Conservation (phyloP, 345 rosid species). For the Aegle marmelos region DNA sequence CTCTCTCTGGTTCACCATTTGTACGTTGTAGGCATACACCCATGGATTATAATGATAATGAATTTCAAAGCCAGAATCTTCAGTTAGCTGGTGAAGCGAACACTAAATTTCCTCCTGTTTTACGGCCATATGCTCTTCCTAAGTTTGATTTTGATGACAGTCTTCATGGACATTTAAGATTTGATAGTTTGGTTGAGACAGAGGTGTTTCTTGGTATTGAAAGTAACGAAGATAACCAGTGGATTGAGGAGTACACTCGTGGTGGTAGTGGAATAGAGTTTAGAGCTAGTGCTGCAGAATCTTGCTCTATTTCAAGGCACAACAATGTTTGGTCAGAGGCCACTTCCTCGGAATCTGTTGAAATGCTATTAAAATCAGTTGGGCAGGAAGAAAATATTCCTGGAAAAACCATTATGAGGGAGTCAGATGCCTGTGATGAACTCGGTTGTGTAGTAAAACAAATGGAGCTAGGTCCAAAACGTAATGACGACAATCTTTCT, state of each 20-base stretch:
- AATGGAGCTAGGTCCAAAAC: conserved; percentile 65
- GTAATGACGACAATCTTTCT: conserved; percentile 29
- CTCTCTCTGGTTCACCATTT: background rate
- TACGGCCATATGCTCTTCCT: conserved; percentile 71
- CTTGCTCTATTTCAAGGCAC: conserved; percentile 77
- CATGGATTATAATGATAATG: conserved; percentile 99
- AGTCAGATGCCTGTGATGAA: conserved; percentile 66
- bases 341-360: conserved; percentile 84
- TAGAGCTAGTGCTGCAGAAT: conserved; percentile 70
- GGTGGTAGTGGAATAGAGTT: conserved; percentile 66
- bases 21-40: conserved; percentile 56
- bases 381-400: conserved; percentile 78
- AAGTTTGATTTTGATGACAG: conserved; percentile 91
- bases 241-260: conserved; percentile 91
- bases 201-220: conserved; percentile 86
- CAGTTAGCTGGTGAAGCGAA: conserved; percentile 87
- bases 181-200: conserved; percentile 67
- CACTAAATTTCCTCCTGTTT: conserved; percentile 65
- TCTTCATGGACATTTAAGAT: conserved; percentile 64
- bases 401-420: conserved; percentile 41
- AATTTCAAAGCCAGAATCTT: conserved; percentile 92
- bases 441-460: conserved; percentile 61
- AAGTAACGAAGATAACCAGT: conserved; percentile 73
- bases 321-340: conserved; percentile 99
- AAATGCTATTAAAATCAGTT: conserved; percentile 91